phyloP scores from a whole-genome alignment of 2,329 filamentous ascomycete species.

The Penicillium paneum region DNA sequence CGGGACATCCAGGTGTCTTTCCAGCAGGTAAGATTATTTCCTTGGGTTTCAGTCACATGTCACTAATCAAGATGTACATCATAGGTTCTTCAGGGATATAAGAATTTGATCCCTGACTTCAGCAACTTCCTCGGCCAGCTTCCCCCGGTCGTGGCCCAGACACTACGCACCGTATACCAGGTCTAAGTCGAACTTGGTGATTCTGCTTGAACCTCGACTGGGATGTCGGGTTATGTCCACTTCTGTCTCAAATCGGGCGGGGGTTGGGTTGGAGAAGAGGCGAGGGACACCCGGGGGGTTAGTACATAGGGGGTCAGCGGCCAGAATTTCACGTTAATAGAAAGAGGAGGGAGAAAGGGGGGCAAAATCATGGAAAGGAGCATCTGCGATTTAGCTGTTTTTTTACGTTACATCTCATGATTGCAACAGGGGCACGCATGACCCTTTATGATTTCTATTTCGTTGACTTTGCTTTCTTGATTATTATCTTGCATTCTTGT shows the following conservation, averaged over 20 bases:
- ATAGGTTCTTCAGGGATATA: constrained; percentile 47
- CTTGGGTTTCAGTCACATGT: neutral
- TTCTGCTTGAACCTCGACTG: neutral
- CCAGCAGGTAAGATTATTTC: constrained; percentile 61
- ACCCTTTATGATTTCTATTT: constrained; percentile 13
- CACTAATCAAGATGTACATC: neutral
- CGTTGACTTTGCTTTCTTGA: constrained; percentile 5
- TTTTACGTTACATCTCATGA: constrained; percentile 18
- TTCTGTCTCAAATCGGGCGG: neutral
- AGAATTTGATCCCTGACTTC: constrained; percentile 48
- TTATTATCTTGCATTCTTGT: constrained; percentile 12
- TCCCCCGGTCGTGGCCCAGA: constrained; percentile 38
- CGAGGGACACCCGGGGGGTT: neutral
- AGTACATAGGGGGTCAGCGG: neutral
- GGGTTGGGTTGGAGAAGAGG: neutral
- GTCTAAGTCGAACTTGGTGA: constrained; percentile 29
- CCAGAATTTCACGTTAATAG: constrained; percentile 2
- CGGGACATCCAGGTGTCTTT: constrained; percentile 67
- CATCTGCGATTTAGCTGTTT: constrained; percentile 13
- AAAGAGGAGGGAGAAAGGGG: constrained; percentile 4
- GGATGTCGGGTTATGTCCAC: neutral
- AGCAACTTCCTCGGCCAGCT: constrained; percentile 46
- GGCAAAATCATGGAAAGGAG: constrained; percentile 9
- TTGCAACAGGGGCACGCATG: constrained; percentile 12
- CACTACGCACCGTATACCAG: constrained; percentile 43